phyloP scores from a whole-genome alignment of 345 rosid species.

The Angophora floribunda region DNA sequence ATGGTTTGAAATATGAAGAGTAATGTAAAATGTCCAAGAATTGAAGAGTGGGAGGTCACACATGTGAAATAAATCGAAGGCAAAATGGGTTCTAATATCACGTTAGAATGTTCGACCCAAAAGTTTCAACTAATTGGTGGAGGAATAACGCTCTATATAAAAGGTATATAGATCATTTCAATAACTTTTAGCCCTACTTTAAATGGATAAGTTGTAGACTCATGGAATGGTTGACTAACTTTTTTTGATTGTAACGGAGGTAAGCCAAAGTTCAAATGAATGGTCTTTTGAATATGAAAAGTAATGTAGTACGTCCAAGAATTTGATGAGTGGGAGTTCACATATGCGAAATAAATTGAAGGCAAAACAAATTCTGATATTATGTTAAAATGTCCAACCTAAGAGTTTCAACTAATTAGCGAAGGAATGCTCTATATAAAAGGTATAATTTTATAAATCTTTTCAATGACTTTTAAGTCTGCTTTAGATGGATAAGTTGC shows the following conservation, averaged over 20 bases:
- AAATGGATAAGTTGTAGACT: background rate
- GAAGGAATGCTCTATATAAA: no score
- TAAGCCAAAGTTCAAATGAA: background rate
- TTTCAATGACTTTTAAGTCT: background rate
- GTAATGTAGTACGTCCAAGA: no score
- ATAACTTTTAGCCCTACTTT: background rate
- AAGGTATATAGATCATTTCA: background rate
- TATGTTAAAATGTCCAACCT: no score
- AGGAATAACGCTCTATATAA: background rate
- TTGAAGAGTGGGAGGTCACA: background rate
- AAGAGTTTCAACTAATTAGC: no score
- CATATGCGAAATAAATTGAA: no score
- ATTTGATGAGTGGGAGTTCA: no score
- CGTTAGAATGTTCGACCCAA: background rate
- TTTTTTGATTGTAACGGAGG: background rate
- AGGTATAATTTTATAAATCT: background rate
- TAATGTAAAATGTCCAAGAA: background rate
- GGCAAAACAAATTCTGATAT: no score
- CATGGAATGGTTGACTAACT: background rate
- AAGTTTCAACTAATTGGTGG: background rate
- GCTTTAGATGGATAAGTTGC: background rate
- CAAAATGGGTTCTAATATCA: accelerated
- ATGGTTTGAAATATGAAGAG: background rate
- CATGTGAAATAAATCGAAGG: background rate
- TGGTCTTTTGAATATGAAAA: background rate